Evolutionary conservation across 495 filamentous ascomycete species (phyloP).

Genomic region (Daldinia vernicosa): DNA sequence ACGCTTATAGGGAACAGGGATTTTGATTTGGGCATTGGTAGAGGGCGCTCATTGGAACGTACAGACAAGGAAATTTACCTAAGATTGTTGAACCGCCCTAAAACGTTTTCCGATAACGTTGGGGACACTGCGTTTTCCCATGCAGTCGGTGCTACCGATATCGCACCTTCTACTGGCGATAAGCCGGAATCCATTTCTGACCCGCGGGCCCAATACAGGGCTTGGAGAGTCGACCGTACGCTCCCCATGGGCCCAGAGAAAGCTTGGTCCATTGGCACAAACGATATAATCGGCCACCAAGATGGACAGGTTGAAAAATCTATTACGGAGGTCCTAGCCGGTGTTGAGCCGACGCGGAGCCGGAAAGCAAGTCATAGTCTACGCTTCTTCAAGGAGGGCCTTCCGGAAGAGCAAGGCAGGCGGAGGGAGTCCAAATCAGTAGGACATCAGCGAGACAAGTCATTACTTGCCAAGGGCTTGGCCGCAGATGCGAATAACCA

Average conservation of each 20-base stretch:
- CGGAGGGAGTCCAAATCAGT: conserved; percentile 50
- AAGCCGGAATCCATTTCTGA: conserved; percentile 44
- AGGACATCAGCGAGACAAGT: conserved; percentile 46
- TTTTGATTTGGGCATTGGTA: conserved; percentile 44
- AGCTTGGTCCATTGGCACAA: conserved; percentile 64
- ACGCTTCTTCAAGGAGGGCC: conserved; percentile 91
- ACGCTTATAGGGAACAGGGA: conserved; percentile 51
- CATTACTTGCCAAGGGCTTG: conserved; percentile 38
- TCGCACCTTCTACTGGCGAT: conserved; percentile 20
- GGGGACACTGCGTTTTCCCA: conserved; percentile 49
- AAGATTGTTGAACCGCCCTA: conserved; percentile 32
- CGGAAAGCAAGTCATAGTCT: conserved; percentile 94
- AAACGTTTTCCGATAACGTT: conserved; percentile 42
- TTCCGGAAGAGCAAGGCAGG: conserved; percentile 63
- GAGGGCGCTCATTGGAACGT: conserved; percentile 52
- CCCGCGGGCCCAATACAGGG: conserved; percentile 49
- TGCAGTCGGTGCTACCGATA: conserved; percentile 19
- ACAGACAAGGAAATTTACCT: conserved; percentile 54
- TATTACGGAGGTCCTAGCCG: conserved; percentile 81
- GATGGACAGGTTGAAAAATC: conserved; percentile 77
- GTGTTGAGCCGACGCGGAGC: conserved; percentile 83
- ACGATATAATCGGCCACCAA: conserved; percentile 49
- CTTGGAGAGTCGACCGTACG: conserved; percentile 56
- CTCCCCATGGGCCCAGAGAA: conserved; percentile 58
- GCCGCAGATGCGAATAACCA: conserved; percentile 25